Conservation (phyloP, 2,329 filamentous ascomycete genomes). For the Chalara sp. region DNA sequence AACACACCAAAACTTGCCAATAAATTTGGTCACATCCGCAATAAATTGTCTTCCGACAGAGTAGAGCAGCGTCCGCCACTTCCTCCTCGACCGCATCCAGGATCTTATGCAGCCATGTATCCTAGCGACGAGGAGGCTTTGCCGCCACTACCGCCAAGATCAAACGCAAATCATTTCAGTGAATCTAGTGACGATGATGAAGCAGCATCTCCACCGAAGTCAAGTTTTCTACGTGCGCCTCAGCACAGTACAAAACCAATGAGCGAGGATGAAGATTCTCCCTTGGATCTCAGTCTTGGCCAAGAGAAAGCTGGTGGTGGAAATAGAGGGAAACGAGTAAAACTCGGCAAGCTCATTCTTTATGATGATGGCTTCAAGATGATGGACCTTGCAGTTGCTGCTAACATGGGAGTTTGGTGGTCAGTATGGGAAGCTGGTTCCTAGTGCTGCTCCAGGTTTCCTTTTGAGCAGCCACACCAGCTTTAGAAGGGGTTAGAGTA, state of each 20-base stretch:
- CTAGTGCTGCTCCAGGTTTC: background rate
- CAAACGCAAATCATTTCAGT: slow-evolving; percentile 4
- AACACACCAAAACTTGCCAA: slow-evolving; percentile 6
- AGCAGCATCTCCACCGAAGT: background rate
- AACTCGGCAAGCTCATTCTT: slow-evolving; percentile 88
- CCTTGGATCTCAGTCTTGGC: slow-evolving; percentile 69
- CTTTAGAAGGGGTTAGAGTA: too few species aligned
- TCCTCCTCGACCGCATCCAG: slow-evolving; percentile 14
- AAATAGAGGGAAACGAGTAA: slow-evolving; percentile 76
- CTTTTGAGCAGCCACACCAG: too few species aligned
- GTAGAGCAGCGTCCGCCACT: slow-evolving; percentile 13
- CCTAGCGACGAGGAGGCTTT: slow-evolving; percentile 21
- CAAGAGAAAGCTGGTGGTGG: slow-evolving; percentile 82
- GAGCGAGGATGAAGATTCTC: slow-evolving; percentile 27
- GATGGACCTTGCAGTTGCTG: slow-evolving; percentile 85
- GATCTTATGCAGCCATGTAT: slow-evolving; percentile 17
- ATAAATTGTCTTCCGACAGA: slow-evolving; percentile 26
- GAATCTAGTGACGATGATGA: slow-evolving; percentile 12
- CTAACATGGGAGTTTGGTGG: slow-evolving; percentile 94
- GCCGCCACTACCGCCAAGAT: slow-evolving; percentile 16
- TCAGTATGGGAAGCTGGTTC: slow-evolving; percentile 59
- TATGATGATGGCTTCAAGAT: slow-evolving; percentile 89
- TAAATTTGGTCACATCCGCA: slow-evolving; percentile 21
- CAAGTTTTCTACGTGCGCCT: background rate
- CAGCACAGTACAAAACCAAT: background rate